Evolutionary conservation across 176 grass and related monocot genomes (phyloP).

Genomic region (Bolboschoenus planiculmis): DNA sequence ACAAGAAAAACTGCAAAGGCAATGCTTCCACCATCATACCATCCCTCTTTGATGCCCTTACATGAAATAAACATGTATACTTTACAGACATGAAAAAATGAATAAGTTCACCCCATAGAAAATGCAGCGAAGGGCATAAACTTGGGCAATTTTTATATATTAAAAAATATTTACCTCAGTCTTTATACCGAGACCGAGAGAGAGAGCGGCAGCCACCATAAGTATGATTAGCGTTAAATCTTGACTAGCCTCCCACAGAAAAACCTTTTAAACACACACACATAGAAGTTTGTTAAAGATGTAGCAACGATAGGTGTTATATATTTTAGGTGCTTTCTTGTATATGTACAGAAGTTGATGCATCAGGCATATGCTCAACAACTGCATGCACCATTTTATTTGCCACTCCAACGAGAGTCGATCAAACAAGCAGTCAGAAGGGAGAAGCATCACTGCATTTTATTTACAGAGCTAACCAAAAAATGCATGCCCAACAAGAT

Average conservation of each 20-base stretch:
- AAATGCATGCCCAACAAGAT: neutral
- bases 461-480: neutral
- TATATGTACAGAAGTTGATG: neutral
- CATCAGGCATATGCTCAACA: neutral
- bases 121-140: neutral
- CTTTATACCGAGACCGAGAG: conserved; percentile 74
- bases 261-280: conserved; percentile 41
- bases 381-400: neutral
- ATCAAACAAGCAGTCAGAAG: neutral
- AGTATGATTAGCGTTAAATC: conserved; percentile 87
- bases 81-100: conserved; percentile 24
- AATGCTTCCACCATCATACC: conserved; percentile 92
- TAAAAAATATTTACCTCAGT: conserved; percentile 54
- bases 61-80: conserved; percentile 36
- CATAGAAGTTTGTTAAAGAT: neutral
- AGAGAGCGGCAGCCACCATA: conserved; percentile 75
- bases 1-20: conserved; percentile 90
- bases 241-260: conserved; percentile 92
- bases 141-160: neutral
- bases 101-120: neutral
- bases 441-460: neutral
- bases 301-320: neutral
- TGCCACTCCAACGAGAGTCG: neutral
- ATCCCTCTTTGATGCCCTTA: conserved; percentile 91
- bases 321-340: neutral